Percentiles rank a stretch among this genome's conserved stretches.
phyloP scores from a whole-genome alignment of 306 rosid genomes.

The Amphicarpaea edgeworthii region DNA sequence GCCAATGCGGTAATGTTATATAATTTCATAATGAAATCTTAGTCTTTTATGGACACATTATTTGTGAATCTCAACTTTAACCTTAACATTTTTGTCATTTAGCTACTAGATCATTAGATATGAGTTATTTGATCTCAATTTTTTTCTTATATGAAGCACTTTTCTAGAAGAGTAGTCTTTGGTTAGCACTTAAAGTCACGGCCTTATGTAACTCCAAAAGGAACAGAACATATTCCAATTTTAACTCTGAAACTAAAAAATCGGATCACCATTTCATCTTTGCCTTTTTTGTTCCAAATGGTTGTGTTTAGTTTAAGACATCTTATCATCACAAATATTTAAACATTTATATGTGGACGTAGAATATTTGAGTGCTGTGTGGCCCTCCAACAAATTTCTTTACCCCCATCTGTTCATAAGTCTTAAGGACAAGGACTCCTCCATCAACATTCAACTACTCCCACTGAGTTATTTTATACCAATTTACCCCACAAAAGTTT shows the following conservation, averaged over 20 bases:
- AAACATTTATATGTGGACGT: constrained; percentile 16
- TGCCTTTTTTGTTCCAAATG: constrained; percentile 22
- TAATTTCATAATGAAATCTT: constrained; percentile 18
- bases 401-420: not conserved
- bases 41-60: not conserved
- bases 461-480: constrained; percentile 41
- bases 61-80: constrained; percentile 28
- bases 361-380: constrained; percentile 16
- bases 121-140: constrained; percentile 9
- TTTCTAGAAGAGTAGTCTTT: constrained; percentile 41
- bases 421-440: constrained; percentile 24
- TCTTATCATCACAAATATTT: constrained; percentile 8
- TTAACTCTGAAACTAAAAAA: constrained; percentile 29
- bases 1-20: constrained; percentile 7
- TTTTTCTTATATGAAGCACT: not conserved
- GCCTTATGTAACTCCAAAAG: constrained; percentile 35
- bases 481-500: constrained; percentile 6
- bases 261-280: constrained; percentile 4
- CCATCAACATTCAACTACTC: constrained; percentile 48
- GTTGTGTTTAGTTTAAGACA: constrained; percentile 6
- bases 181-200: constrained; percentile 46
- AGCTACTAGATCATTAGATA: constrained; percentile 1
- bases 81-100: constrained; percentile 24
- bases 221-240: constrained; percentile 46
- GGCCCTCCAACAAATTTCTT: constrained; percentile 32